These are phyloP conservation scores for Spencermartinsiella europaea DNA, from an alignment of 805 yeast genomes.

Conservation along the genomic window DNA sequence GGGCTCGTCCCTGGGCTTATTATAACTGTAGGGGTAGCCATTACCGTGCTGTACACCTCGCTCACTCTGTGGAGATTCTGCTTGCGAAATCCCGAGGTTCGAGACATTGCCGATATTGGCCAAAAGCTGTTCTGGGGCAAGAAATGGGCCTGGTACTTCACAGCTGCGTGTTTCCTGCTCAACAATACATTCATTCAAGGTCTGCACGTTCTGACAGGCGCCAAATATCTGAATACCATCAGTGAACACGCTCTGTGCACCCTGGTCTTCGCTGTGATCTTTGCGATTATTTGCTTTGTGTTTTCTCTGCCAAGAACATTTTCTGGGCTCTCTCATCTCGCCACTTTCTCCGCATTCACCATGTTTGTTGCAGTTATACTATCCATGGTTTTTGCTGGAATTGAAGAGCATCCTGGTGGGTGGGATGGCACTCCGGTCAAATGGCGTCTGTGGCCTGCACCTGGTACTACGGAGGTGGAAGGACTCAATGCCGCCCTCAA, in stretches of 20 bases:
- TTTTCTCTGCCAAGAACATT: slow-evolving; percentile 55
- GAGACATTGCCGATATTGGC: slow-evolving; percentile 55
- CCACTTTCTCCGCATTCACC: slow-evolving; percentile 49
- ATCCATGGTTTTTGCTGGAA: slow-evolving; percentile 49
- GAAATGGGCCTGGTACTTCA: slow-evolving; percentile 50
- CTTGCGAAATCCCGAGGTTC: slow-evolving; percentile 46
- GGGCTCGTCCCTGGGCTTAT: slow-evolving; percentile 57
- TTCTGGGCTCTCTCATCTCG: slow-evolving; percentile 46
- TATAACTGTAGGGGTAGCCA: slow-evolving; percentile 46
- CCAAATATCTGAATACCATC: slow-evolving; percentile 54
- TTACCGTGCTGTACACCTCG: slow-evolving; percentile 52
- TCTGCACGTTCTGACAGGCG: slow-evolving; percentile 55
- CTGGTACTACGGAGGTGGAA: slow-evolving; percentile 48
- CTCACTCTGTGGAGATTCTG: slow-evolving; percentile 51
- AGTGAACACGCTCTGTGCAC: slow-evolving; percentile 47
- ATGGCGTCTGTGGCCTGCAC: slow-evolving; percentile 45
- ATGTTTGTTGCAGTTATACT: slow-evolving; percentile 53
- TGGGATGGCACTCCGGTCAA: slow-evolving; percentile 38
- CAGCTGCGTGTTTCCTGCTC: slow-evolving; percentile 49
- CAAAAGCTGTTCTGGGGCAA: slow-evolving; percentile 49
- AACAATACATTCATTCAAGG: slow-evolving; percentile 57
- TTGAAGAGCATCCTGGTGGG: slow-evolving; percentile 45
- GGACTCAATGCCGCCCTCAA: slow-evolving; percentile 55
- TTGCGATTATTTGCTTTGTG: slow-evolving; percentile 45
- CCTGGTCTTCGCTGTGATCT: slow-evolving; percentile 47